These are phyloP conservation scores for Planoprotostelium fungivorum DNA, from an alignment of 78 protist genomes.

Conservation along the genomic window DNA sequence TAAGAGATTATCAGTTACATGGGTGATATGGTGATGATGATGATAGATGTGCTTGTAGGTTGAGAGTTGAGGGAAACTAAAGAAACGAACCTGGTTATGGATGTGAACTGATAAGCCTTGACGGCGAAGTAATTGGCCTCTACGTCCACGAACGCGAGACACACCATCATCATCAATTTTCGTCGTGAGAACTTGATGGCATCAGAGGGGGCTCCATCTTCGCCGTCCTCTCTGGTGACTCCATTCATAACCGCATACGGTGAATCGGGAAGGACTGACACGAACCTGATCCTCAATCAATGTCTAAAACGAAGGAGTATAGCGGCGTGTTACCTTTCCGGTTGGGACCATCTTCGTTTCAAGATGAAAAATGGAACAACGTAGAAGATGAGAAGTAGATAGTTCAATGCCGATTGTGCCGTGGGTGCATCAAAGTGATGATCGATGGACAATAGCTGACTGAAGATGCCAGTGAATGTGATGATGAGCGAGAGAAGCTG, in stretches of 20 bases:
- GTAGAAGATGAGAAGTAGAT: conserved; percentile 33
- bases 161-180: conserved; percentile 14
- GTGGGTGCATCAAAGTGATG: conserved; percentile 60
- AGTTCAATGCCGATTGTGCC: conserved; percentile 52
- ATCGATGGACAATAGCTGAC: conserved; percentile 18
- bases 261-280: background rate
- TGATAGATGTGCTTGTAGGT: too few species aligned
- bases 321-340: too few species aligned
- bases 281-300: too few species aligned
- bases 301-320: too few species aligned
- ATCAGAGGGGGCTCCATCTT: background rate
- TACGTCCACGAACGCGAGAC: conserved; percentile 71
- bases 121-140: conserved; percentile 77
- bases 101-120: conserved; percentile 71
- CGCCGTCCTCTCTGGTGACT: background rate
- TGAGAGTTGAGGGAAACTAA: too few species aligned
- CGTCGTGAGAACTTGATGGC: conserved; percentile 12
- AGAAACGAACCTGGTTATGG: conserved; percentile 34
- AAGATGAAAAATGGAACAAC: conserved; percentile 2
- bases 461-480: conserved; percentile 61
- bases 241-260: background rate
- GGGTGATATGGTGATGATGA: too few species aligned
- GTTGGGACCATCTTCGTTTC: background rate
- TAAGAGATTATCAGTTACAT: too few species aligned
- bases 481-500: conserved; percentile 59